Conservation (phyloP, 306 rosid species). For the Sphenostylis stenocarpa region DNA sequence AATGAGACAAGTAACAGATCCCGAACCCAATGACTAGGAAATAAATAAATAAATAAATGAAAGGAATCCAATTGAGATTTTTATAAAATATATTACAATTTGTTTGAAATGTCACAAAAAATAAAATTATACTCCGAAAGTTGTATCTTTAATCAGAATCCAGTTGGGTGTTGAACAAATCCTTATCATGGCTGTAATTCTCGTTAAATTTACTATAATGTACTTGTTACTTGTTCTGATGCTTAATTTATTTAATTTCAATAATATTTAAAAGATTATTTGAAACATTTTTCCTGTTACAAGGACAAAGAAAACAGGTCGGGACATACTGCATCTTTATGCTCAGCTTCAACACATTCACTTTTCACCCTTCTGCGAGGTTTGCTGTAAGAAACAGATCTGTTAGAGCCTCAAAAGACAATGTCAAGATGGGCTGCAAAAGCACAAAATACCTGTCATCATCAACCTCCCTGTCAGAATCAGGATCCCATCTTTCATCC, state of each 20-base stretch:
- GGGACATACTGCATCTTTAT: conserved; percentile 40
- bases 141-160: neutral
- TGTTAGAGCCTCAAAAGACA: conserved; percentile 28
- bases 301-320: conserved; percentile 23
- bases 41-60: neutral
- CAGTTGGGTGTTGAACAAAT: neutral
- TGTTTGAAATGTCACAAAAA: neutral
- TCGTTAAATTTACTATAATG: neutral
- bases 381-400: conserved; percentile 29
- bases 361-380: conserved; percentile 41
- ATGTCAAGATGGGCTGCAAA: neutral
- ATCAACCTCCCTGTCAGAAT: conserved; percentile 42
- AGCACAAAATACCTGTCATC: conserved; percentile 43
- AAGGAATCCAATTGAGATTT: neutral
- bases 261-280: conserved; percentile 5
- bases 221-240: neutral
- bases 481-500: conserved; percentile 47
- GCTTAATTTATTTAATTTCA: conserved; percentile 14
- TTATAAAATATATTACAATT: neutral
- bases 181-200: neutral
- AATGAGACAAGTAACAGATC: neutral
- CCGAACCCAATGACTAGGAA: neutral
- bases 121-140: neutral
- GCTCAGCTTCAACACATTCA: conserved; percentile 40
- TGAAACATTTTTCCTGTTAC: neutral